Conservation (phyloP, 2,329 filamentous ascomycete genomes). For the Stemphylium beticola region DNA sequence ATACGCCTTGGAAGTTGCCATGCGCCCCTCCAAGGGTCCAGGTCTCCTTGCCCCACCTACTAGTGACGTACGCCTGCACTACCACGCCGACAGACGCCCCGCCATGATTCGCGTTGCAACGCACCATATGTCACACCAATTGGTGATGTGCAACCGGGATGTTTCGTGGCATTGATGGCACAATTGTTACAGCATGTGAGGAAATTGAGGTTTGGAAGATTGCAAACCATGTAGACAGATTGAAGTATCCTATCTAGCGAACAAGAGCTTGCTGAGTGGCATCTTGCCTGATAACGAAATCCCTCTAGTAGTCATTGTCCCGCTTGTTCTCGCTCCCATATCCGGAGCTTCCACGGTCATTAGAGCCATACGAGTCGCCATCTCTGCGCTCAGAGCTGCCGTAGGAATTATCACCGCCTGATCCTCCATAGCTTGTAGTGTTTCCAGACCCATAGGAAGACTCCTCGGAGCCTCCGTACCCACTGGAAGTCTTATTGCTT, state of each 20-base stretch:
- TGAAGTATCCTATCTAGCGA: no score
- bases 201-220: no score
- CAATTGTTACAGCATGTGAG: not conserved
- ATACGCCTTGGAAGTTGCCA: not conserved
- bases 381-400: constrained; percentile 1
- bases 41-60: constrained; percentile 17
- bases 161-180: not conserved
- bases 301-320: constrained; percentile 9
- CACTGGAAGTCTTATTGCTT: constrained; percentile 3
- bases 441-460: constrained; percentile 5
- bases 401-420: not conserved
- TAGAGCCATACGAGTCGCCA: constrained; percentile 4
- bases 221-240: no score
- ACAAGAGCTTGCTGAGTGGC: no score
- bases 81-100: constrained; percentile 9
- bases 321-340: constrained; percentile 11
- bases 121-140: not conserved
- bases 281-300: no score
- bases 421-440: not conserved
- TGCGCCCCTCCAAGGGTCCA: constrained; percentile 11
- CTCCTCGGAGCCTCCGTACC: not conserved
- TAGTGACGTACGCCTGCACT: constrained; percentile 22
- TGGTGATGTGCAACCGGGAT: not conserved
- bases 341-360: constrained; percentile 1
- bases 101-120: constrained; percentile 6